phyloP scores from a whole-genome alignment of 1,284 basidiomycete species.

The Moniliophthora roreri region DNA sequence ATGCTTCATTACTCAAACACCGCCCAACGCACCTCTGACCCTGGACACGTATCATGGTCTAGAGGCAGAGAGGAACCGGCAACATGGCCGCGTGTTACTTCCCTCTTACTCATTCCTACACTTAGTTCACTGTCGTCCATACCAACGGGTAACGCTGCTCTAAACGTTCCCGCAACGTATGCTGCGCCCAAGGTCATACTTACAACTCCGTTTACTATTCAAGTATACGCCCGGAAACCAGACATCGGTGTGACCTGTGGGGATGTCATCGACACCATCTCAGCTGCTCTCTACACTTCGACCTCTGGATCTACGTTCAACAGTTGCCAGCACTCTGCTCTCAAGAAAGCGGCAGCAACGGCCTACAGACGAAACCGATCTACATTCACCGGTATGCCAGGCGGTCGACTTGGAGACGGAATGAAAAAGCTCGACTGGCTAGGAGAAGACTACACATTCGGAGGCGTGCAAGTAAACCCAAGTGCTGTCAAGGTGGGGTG shows the following conservation, averaged over 20 bases:
- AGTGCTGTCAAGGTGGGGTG: constrained; percentile 41
- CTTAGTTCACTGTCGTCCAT: neutral
- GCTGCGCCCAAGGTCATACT: constrained; percentile 37
- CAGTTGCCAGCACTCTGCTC: constrained; percentile 23
- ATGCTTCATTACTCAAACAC: constrained; percentile 66
- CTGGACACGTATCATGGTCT: constrained; percentile 60
- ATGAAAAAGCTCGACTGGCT: constrained; percentile 67
- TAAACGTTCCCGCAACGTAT: neutral
- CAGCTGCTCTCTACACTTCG: constrained; percentile 47
- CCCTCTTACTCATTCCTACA: constrained; percentile 37
- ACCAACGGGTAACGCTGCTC: constrained; percentile 20
- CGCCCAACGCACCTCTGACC: constrained; percentile 62
- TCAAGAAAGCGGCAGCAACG: constrained; percentile 40
- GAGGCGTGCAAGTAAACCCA: constrained; percentile 53
- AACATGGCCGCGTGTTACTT: constrained; percentile 64
- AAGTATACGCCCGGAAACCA: constrained; percentile 47
- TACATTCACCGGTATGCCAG: constrained; percentile 59
- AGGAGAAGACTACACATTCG: constrained; percentile 53
- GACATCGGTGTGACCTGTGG: constrained; percentile 68
- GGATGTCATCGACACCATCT: constrained; percentile 64
- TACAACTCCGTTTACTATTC: constrained; percentile 59
- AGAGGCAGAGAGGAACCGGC: constrained; percentile 69
- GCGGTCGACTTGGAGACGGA: constrained; percentile 59
- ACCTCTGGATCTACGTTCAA: constrained; percentile 53
- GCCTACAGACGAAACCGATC: constrained; percentile 68